Percentiles rank a stretch among this genome's conserved stretches.
phyloP scores from a whole-genome alignment of 2,329 filamentous ascomycete genomes.

The Leptodontidium sp. region DNA sequence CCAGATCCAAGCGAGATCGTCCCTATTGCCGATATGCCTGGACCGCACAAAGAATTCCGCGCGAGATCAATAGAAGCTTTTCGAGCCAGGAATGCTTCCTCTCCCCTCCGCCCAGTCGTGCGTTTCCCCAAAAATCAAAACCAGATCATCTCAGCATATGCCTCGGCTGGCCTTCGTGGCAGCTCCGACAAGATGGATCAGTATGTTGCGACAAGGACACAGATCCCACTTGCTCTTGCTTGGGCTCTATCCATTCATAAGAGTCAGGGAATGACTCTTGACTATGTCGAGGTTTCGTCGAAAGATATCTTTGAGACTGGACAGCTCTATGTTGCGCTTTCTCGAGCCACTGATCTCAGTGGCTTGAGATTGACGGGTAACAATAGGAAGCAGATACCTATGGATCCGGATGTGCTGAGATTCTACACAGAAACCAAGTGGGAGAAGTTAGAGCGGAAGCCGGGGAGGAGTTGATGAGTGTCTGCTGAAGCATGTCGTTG shows the following conservation, averaged over 20 bases:
- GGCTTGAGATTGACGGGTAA: slow-evolving; percentile 41
- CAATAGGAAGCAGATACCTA: slow-evolving; percentile 30
- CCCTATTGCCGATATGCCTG: slow-evolving; percentile 4
- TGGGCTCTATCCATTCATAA: slow-evolving; percentile 99
- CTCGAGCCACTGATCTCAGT: slow-evolving; percentile 37
- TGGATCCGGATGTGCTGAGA: slow-evolving; percentile 39
- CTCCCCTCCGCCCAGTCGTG: not conserved
- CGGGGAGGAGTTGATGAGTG: not conserved
- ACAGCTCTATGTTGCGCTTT: slow-evolving; percentile 43
- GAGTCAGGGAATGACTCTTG: slow-evolving; percentile 84
- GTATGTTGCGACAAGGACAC: slow-evolving; percentile 45
- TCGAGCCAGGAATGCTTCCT: not conserved
- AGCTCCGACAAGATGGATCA: slow-evolving; percentile 29
- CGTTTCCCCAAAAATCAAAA: slow-evolving; percentile 33
- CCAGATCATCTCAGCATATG: slow-evolving; percentile 30
- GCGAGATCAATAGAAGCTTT: not conserved
- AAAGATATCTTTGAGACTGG: slow-evolving; percentile 42
- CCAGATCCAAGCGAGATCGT: slow-evolving; percentile 24
- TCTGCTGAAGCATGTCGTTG: not conserved
- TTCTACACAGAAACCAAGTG: slow-evolving; percentile 41
- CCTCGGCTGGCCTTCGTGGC: slow-evolving; percentile 38
- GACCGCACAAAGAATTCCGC: slow-evolving; percentile 14
- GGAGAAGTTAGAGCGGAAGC: slow-evolving; percentile 29
- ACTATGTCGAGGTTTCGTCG: slow-evolving; percentile 41
- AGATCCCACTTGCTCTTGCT: slow-evolving; percentile 83